Base-by-base conservation (phyloP, 169 alveolate genomes). In the Plasmodium vinckei region DNA sequence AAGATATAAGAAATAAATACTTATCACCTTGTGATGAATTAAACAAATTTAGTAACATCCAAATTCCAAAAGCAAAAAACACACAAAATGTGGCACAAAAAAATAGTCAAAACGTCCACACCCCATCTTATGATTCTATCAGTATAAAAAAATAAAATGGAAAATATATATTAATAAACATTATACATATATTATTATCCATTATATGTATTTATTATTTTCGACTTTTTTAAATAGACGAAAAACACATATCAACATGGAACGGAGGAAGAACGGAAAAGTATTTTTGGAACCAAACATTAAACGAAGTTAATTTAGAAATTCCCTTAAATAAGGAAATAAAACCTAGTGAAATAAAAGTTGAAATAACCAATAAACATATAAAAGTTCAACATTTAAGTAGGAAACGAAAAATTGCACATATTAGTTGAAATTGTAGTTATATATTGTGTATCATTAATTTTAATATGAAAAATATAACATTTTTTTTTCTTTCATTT, bases 221-320 rank as follows among this genome's bases (percentile, higher is more conserved):
- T 51, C 12, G n/a, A 7, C 67, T n/a, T 65, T 42, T 54, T 57
- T 2, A 57, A 33, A 13, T 21, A 77, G 88, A 44, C 42, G 90
- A 82, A 69, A 82, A 44, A 19, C 90, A 82, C 59, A 82, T 82
- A 67, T 82, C 90, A 17, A 82, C 84, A 54, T 93, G 95, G 95
- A 94, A 94, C 53, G 96, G 96, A 0, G 96, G 94, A 13, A 51
- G 57, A 54, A 94, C 95, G 2, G 84, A 90, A 15, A 70, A 71
- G 56, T 94, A 94, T 56, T 82, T 90, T 88, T 94, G 96, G 96
- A 67, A 93, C 5, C 96, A 94, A 87, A 72, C 94, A 10, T 61
- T 92, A 59, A 89, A 87, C 9, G 96, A 94, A 33, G 73, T 94
- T 12, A 94, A 93, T 25, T 25, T 94, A 59, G 96, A 94, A 73